Evolutionary conservation across 306 rosid genomes (phyloP), one percentile per base, ranked within the genome.

Genomic region (Gynostemma pentaphyllum): DNA sequence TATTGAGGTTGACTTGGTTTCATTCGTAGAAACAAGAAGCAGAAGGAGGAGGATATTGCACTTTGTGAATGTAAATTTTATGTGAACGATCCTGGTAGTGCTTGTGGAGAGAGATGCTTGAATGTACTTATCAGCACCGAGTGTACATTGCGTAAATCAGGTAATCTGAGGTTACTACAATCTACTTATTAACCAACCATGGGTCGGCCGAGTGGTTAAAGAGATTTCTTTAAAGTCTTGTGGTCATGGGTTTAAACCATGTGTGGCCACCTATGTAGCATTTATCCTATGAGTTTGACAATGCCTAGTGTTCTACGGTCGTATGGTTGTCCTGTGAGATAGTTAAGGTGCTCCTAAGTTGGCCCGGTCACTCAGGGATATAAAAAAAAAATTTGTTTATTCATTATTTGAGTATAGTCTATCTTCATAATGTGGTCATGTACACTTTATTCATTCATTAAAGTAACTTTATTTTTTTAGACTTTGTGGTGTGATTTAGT

Each of bases 141-240:
- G 77, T 91, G 98, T 84, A 80, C 72, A 70, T 65, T 91, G 98
- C 81, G 82, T 69, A 73, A 91, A 91, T 82, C 96, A 85, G 97
- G 97, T 83, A 46, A 66, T 4, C 46, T 48, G 61, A 48, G 22
- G 65, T 57, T 29, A 16, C 22, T 6, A 16, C 48, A 32, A 10
- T 62, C 12, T 61, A 29, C 50, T 34, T 49, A n/a, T n/a, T n/a
- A n/a, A n/a, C n/a, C n/a, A n/a, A n/a, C n/a, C n/a, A n/a, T n/a
- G n/a, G n/a, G n/a, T n/a, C n/a, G n/a, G n/a, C n/a, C n/a, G n/a
- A n/a, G n/a, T n/a, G n/a, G n/a, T n/a, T n/a, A n/a, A n/a, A n/a
- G n/a, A n/a, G n/a, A n/a, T n/a, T n/a, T n/a, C n/a, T n/a, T n/a
- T n/a, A n/a, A n/a, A n/a, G n/a, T n/a, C n/a, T n/a, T n/a, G n/a